Evolutionary conservation across 805 yeast species (phyloP).

Genomic region (Ogataea minuta): DNA sequence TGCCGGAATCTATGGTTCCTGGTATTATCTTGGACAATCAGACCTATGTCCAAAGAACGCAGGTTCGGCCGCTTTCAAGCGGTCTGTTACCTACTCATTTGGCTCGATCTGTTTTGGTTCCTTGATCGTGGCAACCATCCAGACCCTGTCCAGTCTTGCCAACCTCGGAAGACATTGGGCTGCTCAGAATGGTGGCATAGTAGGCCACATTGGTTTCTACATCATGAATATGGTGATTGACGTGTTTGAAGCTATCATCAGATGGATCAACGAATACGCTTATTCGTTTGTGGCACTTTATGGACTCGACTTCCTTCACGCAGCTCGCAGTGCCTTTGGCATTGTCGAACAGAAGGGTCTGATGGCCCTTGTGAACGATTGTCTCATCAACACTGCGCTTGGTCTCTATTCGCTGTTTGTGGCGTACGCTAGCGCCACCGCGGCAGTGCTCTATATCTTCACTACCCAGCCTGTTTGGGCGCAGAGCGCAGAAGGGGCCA

Average conservation of each 20-base stretch:
- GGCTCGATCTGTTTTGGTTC: slow-evolving; percentile 87
- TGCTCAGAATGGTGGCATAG: slow-evolving; percentile 10
- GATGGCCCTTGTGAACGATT: slow-evolving; percentile 81
- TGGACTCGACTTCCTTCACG: slow-evolving; percentile 68
- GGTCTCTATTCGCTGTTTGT: slow-evolving; percentile 68
- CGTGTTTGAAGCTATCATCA: slow-evolving; percentile 39
- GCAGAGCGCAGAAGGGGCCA: slow-evolving; percentile 37
- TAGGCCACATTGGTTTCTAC: slow-evolving; percentile 5
- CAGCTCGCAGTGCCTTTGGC: slow-evolving; percentile 77
- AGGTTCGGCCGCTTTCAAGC: slow-evolving; percentile 69
- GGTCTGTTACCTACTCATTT: slow-evolving; percentile 81
- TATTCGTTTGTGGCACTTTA: slow-evolving; percentile 85
- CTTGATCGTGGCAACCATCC: slow-evolving; percentile 70
- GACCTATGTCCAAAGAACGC: slow-evolving; percentile 72
- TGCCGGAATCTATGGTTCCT: slow-evolving; percentile 82
- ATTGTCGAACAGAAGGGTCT: slow-evolving; percentile 74
- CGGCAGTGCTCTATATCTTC: slow-evolving; percentile 63
- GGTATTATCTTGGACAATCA: slow-evolving; percentile 65
- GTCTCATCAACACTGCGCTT: slow-evolving; percentile 72
- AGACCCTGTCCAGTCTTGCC: slow-evolving; percentile 26
- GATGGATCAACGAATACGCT: slow-evolving; percentile 86
- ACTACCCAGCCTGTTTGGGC: slow-evolving; percentile 59
- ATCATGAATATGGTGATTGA: slow-evolving; percentile 27
- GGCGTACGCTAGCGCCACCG: slow-evolving; percentile 43
- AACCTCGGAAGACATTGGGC: slow-evolving; percentile 11